Conservation (phyloP, 2,329 filamentous ascomycete genomes). For the Cordyceps farinosa region DNA sequence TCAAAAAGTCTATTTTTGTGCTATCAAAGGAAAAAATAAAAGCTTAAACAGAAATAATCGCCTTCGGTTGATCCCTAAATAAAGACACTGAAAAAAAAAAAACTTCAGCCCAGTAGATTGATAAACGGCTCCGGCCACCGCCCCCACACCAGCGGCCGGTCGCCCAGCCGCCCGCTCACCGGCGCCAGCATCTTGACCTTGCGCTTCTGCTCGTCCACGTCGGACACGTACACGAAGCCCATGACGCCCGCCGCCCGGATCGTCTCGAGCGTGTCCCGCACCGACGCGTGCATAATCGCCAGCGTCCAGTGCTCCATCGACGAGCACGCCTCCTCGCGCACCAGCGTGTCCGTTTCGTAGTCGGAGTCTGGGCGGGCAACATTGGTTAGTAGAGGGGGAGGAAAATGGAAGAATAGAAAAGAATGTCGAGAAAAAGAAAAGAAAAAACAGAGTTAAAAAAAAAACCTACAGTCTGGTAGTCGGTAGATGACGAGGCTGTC, state of each 20-base stretch:
- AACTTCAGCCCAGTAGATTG: slow-evolving; percentile 60
- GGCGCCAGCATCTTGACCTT: slow-evolving; percentile 80
- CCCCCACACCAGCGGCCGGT: slow-evolving; percentile 77
- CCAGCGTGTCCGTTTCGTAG: slow-evolving; percentile 44
- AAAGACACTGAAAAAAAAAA: neutral
- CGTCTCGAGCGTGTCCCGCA: slow-evolving; percentile 64
- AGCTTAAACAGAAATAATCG: neutral
- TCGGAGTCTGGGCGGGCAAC: slow-evolving; percentile 24
- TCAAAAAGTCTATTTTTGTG: too few relatives aligned
- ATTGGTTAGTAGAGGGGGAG: neutral
- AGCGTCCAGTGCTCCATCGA: slow-evolving; percentile 77
- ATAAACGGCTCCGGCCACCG: slow-evolving; percentile 82
- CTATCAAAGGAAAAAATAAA: neutral
- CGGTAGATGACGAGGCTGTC: slow-evolving; percentile 70
- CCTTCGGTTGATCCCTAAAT: too few relatives aligned
- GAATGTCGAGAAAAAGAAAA: neutral
- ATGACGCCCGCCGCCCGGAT: slow-evolving; percentile 80
- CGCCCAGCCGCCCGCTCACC: slow-evolving; percentile 74
- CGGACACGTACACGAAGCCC: slow-evolving; percentile 89
- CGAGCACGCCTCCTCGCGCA: slow-evolving; percentile 61
- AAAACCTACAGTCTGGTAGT: slow-evolving; percentile 54
- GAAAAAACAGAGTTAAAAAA: neutral
- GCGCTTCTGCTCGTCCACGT: slow-evolving; percentile 81
- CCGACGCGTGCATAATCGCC: slow-evolving; percentile 75
- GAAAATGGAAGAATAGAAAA: neutral